These are phyloP conservation scores for Penicillium sp. DNA, from an alignment of 2,329 filamentous ascomycete species.

Conservation along the genomic window DNA sequence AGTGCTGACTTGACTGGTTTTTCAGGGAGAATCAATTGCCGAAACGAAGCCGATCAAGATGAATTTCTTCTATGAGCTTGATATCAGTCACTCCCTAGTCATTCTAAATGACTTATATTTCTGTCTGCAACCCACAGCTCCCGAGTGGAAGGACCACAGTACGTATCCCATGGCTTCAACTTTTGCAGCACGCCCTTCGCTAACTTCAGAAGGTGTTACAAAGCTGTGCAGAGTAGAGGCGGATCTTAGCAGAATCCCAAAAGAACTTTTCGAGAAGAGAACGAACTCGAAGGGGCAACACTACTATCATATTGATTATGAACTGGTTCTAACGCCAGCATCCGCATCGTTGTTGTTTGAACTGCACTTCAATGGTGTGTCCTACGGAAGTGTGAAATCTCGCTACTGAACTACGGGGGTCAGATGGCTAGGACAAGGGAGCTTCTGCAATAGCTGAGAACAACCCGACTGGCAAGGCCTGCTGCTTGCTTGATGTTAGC, in stretches of 20 bases:
- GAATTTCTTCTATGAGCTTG: background rate
- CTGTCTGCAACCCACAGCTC: background rate
- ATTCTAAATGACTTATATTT: conserved; percentile 3
- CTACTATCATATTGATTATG: conserved; percentile 13
- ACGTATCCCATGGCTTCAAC: background rate
- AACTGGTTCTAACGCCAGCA: conserved; percentile 19
- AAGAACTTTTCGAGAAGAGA: conserved; percentile 13
- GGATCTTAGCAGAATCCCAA: conserved; percentile 23
- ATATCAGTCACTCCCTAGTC: background rate
- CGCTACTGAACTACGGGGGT: conserved; percentile 15
- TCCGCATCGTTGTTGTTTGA: conserved; percentile 27
- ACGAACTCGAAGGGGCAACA: conserved; percentile 15
- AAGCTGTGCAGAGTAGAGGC: conserved; percentile 18
- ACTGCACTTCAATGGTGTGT: conserved; percentile 25
- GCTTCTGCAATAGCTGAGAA: too few relatives aligned
- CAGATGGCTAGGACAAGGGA: too few relatives aligned
- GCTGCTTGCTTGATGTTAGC: background rate
- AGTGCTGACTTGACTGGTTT: background rate
- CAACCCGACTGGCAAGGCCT: too few relatives aligned
- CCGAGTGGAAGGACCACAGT: background rate
- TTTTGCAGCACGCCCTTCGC: too few relatives aligned
- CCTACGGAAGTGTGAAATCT: conserved; percentile 23
- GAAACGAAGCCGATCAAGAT: conserved; percentile 20
- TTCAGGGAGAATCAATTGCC: conserved; percentile 15
- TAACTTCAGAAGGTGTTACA: conserved; percentile 6